A percentile compares a stretch with the other conserved stretches of the same genome.
phyloP scores from a whole-genome alignment of 768 basidiomycete genomes.

The Kwoniella newhampshirensis region DNA sequence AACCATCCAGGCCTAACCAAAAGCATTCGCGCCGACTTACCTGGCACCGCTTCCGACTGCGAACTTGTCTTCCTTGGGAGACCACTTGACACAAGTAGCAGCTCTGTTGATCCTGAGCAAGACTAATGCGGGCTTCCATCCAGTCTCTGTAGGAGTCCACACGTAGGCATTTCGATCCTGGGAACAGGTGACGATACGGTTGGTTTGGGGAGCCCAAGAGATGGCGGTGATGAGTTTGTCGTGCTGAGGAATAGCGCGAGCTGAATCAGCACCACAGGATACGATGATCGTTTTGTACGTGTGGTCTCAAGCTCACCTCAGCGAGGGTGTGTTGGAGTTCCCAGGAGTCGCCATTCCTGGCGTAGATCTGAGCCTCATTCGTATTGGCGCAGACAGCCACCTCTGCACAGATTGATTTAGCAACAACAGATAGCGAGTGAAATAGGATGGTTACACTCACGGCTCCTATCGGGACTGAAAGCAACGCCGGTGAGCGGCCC shows the following conservation, averaged over 20 bases:
- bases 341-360: conserved; percentile 54
- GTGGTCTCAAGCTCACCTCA: conserved; percentile 61
- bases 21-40: conserved; percentile 57
- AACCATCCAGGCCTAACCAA: not conserved
- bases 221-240: conserved; percentile 97
- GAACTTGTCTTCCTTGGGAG: conserved; percentile 96
- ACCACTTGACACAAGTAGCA: conserved; percentile 93
- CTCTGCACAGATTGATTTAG: conserved; percentile 62
- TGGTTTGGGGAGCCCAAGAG: conserved; percentile 96
- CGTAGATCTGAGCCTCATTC: conserved; percentile 80
- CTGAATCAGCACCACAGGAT: not conserved
- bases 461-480: conserved; percentile 82
- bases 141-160: conserved; percentile 81
- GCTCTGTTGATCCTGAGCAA: conserved; percentile 91
- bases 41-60: conserved; percentile 95
- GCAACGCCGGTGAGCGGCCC: conserved; percentile 83
- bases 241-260: conserved; percentile 61
- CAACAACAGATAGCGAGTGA: conserved; percentile 12
- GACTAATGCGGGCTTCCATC: conserved; percentile 98
- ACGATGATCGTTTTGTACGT: not conserved
- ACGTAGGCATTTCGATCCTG: conserved; percentile 99
- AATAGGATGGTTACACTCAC: conserved; percentile 59
- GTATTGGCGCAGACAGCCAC: conserved; percentile 87
- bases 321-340: conserved; percentile 68
- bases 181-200: conserved; percentile 97